Conservation (phyloP, 306 rosid species). For the Acacia acuminata region DNA sequence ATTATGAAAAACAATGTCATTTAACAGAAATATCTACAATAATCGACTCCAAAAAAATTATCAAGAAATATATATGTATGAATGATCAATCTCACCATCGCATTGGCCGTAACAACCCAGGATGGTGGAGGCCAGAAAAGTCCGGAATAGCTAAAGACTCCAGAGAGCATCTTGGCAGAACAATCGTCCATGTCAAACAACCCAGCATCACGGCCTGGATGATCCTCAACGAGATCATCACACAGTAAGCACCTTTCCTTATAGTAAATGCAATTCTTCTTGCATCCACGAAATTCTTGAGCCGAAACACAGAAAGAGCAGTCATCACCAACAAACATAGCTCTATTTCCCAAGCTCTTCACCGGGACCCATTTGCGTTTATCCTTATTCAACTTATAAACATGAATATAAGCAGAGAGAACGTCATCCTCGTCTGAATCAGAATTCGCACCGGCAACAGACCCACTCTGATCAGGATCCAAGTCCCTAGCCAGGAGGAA, state of each 20-base stretch:
- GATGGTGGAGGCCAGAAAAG: background rate
- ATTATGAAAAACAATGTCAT: too few species aligned
- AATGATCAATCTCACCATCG: background rate
- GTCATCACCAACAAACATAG: background rate
- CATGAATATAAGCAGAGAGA: background rate
- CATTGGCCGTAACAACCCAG: background rate
- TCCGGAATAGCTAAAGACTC: background rate
- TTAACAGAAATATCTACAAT: too few species aligned
- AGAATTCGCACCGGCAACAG: background rate
- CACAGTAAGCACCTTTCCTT: background rate
- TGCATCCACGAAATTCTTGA: background rate
- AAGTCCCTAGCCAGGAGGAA: background rate
- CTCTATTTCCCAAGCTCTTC: background rate
- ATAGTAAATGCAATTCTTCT: background rate
- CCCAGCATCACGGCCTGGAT: background rate
- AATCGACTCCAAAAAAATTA: too few species aligned
- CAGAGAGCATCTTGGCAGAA: background rate
- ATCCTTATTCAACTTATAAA: constrained; percentile 2
- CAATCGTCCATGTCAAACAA: background rate
- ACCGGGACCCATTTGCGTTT: background rate
- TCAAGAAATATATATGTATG: too few species aligned
- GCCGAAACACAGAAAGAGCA: background rate
- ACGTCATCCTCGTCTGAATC: background rate
- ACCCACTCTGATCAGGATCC: background rate
- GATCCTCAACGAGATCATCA: too few species aligned